Percentiles rank a stretch among this genome's conserved stretches.
Conservation (phyloP, 148 eudicot species). For the Spergularia marina region DNA sequence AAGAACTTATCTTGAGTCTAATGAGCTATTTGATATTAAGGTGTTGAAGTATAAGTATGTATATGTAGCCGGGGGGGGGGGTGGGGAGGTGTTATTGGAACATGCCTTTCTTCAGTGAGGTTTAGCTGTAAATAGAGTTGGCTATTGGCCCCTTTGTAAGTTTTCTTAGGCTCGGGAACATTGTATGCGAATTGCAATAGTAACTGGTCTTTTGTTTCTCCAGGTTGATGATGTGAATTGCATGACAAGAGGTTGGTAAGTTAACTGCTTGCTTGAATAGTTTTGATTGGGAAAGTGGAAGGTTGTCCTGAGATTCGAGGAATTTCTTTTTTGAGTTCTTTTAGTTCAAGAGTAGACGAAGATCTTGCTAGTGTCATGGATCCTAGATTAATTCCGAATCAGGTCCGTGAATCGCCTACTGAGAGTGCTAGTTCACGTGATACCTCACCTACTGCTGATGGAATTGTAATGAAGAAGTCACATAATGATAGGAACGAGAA, state of each 20-base stretch:
- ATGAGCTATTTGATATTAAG: too few relatives aligned
- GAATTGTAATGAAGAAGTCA: constrained; percentile 53
- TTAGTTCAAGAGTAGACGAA: not conserved
- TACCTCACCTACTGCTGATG: constrained; percentile 80
- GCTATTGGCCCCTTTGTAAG: not conserved
- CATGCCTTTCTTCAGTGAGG: not conserved
- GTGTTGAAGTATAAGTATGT: too few relatives aligned
- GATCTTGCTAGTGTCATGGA: constrained; percentile 29
- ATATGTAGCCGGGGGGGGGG: too few relatives aligned
- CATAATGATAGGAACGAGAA: constrained; percentile 75
- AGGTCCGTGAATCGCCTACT: constrained; percentile 74
- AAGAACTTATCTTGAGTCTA: too few relatives aligned
- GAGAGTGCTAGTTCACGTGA: constrained; percentile 97
- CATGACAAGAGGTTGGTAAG: not conserved
- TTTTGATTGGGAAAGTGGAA: not conserved
- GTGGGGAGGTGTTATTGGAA: not conserved
- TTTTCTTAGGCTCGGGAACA: not conserved
- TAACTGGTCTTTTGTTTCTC: constrained; percentile 1
- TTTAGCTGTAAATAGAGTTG: not conserved
- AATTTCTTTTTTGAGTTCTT: not conserved
- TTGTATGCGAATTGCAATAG: not conserved
- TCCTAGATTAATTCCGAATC: constrained; percentile 52
- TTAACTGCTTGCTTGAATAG: not conserved
- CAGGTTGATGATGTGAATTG: constrained; percentile 14
- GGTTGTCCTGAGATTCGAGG: not conserved